phyloP scores from a whole-genome alignment of 75 land plant species.

The Adiantum capillusveneris region DNA sequence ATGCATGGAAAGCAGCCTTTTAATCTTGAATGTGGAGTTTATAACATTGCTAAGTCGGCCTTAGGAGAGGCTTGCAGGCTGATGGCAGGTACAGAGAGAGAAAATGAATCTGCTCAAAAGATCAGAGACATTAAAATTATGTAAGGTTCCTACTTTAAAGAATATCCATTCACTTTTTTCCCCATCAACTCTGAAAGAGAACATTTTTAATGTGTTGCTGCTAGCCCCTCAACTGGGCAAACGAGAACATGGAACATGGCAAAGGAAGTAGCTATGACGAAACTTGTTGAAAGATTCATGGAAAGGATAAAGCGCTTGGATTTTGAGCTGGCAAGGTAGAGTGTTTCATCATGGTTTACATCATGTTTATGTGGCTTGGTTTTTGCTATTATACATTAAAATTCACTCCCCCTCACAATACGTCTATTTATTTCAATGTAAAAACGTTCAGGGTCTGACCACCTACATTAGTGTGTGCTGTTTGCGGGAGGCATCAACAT shows the following conservation, averaged over 20 bases:
- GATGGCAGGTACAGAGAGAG: constrained; percentile 10
- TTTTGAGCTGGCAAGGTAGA: constrained; percentile 8
- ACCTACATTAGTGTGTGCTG: no score
- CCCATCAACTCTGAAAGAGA: not conserved
- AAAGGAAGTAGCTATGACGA: constrained; percentile 1
- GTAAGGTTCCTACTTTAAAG: not conserved
- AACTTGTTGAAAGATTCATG: constrained; percentile 10
- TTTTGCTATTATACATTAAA: no score
- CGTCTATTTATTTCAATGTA: no score
- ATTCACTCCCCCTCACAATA: no score
- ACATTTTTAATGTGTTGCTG: not conserved
- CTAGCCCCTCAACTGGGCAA: not conserved
- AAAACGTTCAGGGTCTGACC: no score
- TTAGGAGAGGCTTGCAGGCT: constrained; percentile 38
- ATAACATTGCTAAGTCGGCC: constrained; percentile 29
- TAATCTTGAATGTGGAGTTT: constrained; percentile 26
- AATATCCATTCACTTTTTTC: not conserved
- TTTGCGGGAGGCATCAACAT: no score
- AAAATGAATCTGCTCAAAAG: constrained; percentile 6
- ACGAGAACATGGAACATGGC: not conserved
- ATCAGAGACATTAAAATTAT: not conserved
- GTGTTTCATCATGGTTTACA: not conserved
- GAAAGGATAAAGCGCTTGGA: constrained; percentile 14
- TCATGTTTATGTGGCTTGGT: no score
- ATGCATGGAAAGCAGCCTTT: constrained; percentile 12